phyloP scores from a whole-genome alignment of 805 yeast species.

The Candida oleophila region DNA sequence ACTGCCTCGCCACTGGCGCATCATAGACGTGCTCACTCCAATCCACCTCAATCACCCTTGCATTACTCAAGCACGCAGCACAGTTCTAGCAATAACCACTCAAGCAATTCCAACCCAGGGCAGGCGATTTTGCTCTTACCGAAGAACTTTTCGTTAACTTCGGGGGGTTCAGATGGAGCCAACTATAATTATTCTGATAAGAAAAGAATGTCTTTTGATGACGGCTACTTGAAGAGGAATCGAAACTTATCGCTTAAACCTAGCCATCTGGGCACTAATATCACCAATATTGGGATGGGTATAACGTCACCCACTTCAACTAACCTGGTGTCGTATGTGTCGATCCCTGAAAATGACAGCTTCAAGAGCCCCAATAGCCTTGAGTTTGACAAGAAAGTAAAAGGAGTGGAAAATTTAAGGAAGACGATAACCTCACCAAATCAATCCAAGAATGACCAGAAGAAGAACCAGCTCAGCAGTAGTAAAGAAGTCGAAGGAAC shows the following conservation, averaged over 20 bases:
- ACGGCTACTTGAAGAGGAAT: conserved; percentile 10
- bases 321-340: neutral
- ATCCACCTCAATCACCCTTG: conserved; percentile 27
- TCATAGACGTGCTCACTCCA: conserved; percentile 34
- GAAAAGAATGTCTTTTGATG: conserved; percentile 29
- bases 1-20: conserved; percentile 18
- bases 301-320: conserved; percentile 4
- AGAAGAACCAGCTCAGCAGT: neutral
- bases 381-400: neutral
- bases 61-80: conserved; percentile 7
- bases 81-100: neutral
- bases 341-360: neutral
- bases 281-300: conserved; percentile 19
- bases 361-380: neutral
- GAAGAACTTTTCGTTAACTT: conserved; percentile 39
- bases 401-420: neutral
- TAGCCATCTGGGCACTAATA: conserved; percentile 9
- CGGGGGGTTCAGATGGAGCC: conserved; percentile 3
- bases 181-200: conserved; percentile 10
- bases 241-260: neutral
- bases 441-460: neutral
- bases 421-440: neutral
- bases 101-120: conserved; percentile 12
- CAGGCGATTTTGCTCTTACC: conserved; percentile 52
- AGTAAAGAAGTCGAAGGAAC: neutral